A percentile compares a stretch with the other conserved stretches of the same genome.
Evolutionary conservation across 73 alveolate genomes (phyloP).

Genomic region (Tetrahymena malaccensis): DNA sequence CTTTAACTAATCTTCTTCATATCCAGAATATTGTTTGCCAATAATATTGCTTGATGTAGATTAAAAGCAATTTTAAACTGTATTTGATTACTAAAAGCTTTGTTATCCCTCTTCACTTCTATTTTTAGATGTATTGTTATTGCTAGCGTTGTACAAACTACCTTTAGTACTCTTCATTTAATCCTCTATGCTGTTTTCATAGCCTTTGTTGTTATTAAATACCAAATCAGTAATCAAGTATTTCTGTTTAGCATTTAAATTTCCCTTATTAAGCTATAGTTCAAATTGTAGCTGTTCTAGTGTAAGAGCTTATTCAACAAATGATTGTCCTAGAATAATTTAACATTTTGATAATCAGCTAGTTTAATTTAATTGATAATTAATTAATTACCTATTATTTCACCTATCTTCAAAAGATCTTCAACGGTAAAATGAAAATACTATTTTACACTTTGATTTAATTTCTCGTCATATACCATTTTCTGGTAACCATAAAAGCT

Average conservation of each 20-base stretch:
- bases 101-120: not conserved
- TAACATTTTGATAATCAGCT: not conserved
- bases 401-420: slow-evolving; percentile 6
- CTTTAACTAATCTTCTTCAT: not conserved
- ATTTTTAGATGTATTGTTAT: not conserved
- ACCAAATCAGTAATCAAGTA: not conserved
- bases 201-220: not conserved
- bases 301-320: not conserved
- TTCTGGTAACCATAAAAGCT: slow-evolving; percentile 43
- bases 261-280: not conserved
- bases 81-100: not conserved
- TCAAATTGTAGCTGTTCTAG: not conserved
- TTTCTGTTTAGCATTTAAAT: not conserved
- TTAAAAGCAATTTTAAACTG: not conserved
- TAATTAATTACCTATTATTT: not conserved
- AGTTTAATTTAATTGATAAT: not conserved
- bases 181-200: not conserved
- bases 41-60: not conserved
- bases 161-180: not conserved
- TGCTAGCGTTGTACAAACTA: not conserved
- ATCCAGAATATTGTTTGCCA: not conserved
- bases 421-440: not conserved
- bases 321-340: not conserved
- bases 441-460: not conserved
- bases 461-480: slow-evolving; percentile 7